Evolutionary conservation across 164 flowering plant genomes (phyloP), one percentile per base, ranked within the genome.

Genomic region (Macadamia integrifolia): DNA sequence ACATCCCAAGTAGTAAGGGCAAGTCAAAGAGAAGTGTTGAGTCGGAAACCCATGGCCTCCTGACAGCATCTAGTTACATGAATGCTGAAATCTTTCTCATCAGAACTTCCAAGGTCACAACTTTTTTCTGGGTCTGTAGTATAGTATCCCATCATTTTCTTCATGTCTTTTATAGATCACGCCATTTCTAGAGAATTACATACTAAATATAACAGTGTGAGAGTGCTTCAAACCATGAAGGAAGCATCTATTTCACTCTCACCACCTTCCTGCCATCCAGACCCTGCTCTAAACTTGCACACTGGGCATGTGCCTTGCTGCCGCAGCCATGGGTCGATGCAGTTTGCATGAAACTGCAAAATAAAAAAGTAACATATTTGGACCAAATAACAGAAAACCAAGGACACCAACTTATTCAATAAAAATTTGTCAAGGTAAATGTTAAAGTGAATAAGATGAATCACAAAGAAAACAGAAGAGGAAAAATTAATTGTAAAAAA

Each of bases 281-380:
- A 70, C 1, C 80, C 78, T 17, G 80, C 82, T 71, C 72, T 80
- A 66, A 75, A 83, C 68, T 88, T 88, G 62, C 92, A 88, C 17
- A 88, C 84, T 0, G 90, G 92, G 71, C 92, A 88, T 4, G 88
- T 84, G 57, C 88, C 88, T 62, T 83, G 87, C 62, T 86, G 89
- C 56, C 90, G 81, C 62, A 88, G 79, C 92, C 92, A 88, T 59
- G 87, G 88, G 72, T 88, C 92, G 8, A 86, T 88, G 78, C 92
- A 86, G 66, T 73, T 79, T 31, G 83, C 80, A 71, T 88, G 92
- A 67, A 86, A 88, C 92, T 88, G 85, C 74, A 76, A 68, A 63
- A 63, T n/a, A 1, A 15, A 49, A 44, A 64, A 46, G 40, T 35
- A 35, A 35, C 3, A 35, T 35, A 35, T 35, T 35, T 2, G 50